Evolutionary conservation across 768 basidiomycete species (phyloP), one percentile per base, ranked within the genome.

Genomic region (Kwoniella europaea): DNA sequence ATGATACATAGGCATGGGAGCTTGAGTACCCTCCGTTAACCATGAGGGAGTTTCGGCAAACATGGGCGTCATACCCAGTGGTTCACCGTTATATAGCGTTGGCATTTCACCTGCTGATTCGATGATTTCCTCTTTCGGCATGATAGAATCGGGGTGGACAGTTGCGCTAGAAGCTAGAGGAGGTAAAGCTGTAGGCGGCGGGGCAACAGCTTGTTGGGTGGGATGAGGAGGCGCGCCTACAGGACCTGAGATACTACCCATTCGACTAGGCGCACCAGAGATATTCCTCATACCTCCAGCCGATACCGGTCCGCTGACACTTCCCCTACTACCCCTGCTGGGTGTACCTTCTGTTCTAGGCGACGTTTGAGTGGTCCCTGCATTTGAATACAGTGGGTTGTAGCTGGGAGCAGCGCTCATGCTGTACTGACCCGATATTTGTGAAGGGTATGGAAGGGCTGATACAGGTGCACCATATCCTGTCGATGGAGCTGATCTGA

Each of bases 11-110:
- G 74, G 65, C 42, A 78, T 59, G 10, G 74, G 70, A 13, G 63
- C 68, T 16, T 72, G 71, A 10, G 61, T 73, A 7, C 71, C 71
- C 54, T 79, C 74, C 0, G 76, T 77, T 44, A 79, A 67, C 78
- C 78, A 79, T 1, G 78, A 70, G 3, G 76, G 76, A 13, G 76
- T 72, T 2, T 79, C 76, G 9, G 72, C 74, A 53, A 75, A 79
- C 52, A 76, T 67, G 10, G 78, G 78, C 4, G 68, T 70, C 56
- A 70, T 55, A 18, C 56, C 67, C 10, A 72, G 29, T 12, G 70
- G 74, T 43, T 74, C 75, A 10, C 73, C 74, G 24, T 67, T 73
- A 59, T 73, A 79, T 27, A 76, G 55, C 4, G 76, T 73, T 18
- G 73, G 74, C 44, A 71, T 57, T 16, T 64, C 59, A 18, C 59